Conservation (phyloP, 2,329 filamentous ascomycete species). For the Fusarium longipes region DNA sequence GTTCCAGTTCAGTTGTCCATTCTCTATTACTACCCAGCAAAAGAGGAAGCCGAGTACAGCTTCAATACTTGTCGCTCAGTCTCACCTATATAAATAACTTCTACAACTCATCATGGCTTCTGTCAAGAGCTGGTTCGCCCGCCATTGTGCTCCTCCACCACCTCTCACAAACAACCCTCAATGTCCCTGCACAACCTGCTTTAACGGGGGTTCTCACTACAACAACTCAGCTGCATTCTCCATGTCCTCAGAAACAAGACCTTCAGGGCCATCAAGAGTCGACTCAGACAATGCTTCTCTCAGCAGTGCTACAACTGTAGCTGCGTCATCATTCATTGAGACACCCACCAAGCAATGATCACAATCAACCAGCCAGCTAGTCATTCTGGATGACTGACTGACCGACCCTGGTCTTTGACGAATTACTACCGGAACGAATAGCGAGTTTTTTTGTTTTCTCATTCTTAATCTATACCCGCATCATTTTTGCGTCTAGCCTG, state of each 20-base stretch:
- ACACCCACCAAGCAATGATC: conserved; percentile 37
- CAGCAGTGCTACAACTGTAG: conserved; percentile 37
- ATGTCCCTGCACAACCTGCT: conserved; percentile 54
- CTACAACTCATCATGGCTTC: conserved; percentile 44
- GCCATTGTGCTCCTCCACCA: conserved; percentile 55
- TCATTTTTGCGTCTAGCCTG: conserved; percentile 19
- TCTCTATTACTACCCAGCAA: background rate
- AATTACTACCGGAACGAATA: conserved; percentile 22
- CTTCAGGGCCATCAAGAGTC: conserved; percentile 2
- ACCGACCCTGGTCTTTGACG: conserved; percentile 4
- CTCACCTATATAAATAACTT: background rate
- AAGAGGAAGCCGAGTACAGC: background rate
- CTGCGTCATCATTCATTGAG: conserved; percentile 40
- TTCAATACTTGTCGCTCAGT: background rate
- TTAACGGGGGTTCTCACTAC: conserved; percentile 42
- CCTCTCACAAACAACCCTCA: conserved; percentile 50
- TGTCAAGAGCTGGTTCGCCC: conserved; percentile 54
- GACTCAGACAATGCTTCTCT: conserved; percentile 44
- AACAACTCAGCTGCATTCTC: conserved; percentile 33
- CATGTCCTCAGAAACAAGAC: conserved; percentile 12
- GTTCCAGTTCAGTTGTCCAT: background rate
- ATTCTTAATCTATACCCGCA: conserved; percentile 39
- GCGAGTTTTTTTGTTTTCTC: conserved; percentile 2
- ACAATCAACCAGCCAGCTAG: background rate
- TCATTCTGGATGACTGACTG: background rate